Conservation (phyloP, 2,329 filamentous ascomycete genomes). For the Cadophora sp. region DNA sequence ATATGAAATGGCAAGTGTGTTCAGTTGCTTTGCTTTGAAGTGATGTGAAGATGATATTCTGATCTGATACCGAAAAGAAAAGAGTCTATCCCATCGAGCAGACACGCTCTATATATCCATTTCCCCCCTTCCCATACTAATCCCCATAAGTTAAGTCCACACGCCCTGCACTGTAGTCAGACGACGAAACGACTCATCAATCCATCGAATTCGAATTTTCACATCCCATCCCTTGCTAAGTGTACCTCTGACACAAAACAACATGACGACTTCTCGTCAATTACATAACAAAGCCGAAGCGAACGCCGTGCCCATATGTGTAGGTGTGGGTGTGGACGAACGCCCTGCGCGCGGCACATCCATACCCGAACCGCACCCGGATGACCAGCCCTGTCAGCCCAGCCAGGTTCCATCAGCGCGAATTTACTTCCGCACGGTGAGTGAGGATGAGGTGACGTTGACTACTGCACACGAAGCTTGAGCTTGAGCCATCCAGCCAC, state of each 20-base stretch:
- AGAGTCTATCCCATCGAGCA: not conserved
- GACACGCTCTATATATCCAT: conserved; percentile 4
- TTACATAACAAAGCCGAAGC: conserved; percentile 19
- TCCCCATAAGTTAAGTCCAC: conserved; percentile 17
- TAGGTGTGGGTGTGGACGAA: not conserved
- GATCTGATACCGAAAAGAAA: conserved; percentile 1
- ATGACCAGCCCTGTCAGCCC: too few species aligned
- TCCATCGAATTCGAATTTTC: not conserved
- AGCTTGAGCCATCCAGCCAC: too few species aligned
- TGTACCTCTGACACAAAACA: conserved; percentile 15
- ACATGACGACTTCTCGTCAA: conserved; percentile 13
- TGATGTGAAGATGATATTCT: not conserved
- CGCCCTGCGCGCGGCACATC: conserved; percentile 6
- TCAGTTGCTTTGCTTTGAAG: not conserved
- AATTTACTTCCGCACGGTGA: too few species aligned
- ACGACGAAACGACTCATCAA: not conserved
- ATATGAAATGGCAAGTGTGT: not conserved
- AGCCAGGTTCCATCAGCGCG: too few species aligned
- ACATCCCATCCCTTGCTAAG: not conserved
- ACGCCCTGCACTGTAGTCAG: conserved; percentile 5
- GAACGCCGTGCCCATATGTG: too few species aligned
- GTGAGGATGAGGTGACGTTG: too few species aligned
- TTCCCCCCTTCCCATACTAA: not conserved
- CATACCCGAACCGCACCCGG: not conserved
- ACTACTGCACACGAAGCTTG: too few species aligned